Base-by-base conservation (phyloP, 2,329 filamentous ascomycete genomes). In the Escovopsis sp. region DNA sequence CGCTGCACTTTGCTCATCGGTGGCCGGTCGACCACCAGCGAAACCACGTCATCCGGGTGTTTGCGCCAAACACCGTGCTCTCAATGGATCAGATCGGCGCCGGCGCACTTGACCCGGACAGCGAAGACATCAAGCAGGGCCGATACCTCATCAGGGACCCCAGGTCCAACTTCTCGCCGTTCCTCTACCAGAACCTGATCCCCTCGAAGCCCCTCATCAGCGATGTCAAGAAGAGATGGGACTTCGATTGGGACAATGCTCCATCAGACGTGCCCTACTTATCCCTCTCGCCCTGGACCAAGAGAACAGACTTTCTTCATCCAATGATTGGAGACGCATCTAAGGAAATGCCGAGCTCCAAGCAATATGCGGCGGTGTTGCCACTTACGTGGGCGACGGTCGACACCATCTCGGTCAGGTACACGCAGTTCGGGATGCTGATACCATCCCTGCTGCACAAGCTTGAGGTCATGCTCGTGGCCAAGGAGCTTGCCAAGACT, bases 401-500 rank as follows among this genome's bases (percentile, higher is more conserved):
- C 0, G 75, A 80, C 46, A 49, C 50, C 2, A 51, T 75, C 3
- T 64, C 69, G 1, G 53, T 64, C 6, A 56, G 58, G 7, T 64
- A 67, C 44, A 65, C 62, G 2, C 60, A 66, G 38, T 68, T 78
- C 26, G 74, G 69, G 3, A 65, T 80, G 42, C 67, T 91, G 33
- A 69, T 91, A 5, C 86, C 88, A 0, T 79, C 77, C 0, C 75
- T 95, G 33, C 63, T 83, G 12, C 75, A 85, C 49, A 73, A 74
- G n/a, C 52, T 89, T 3, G 82, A 83, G 48, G 65, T 76, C 1
- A 64, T 71, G 26, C 61, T 89, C 23, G 63, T 85, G 7, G 82
- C 80, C 0, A 62, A 73, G 4, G 63, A 72, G 38, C 62, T 94
- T 4, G 69, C 55, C 1, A 46, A 47, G 2, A 60, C 57, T 0